These are phyloP conservation scores for Phaeosphaeriaceae sp. DNA, from an alignment of 2,329 filamentous ascomycete species.

Conservation along the genomic window DNA sequence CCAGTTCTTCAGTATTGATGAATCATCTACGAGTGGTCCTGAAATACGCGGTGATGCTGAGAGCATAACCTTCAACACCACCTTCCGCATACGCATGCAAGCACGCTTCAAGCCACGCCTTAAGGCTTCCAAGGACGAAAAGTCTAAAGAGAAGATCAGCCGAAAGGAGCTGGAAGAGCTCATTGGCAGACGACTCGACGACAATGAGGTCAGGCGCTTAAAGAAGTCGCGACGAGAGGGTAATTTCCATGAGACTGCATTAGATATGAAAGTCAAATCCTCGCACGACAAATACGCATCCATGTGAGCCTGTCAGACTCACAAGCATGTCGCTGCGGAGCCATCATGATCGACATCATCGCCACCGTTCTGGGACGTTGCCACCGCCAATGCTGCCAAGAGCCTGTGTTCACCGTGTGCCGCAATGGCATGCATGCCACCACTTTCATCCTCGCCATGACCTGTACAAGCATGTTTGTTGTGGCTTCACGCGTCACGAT, in stretches of 20 bases:
- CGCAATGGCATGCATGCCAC: conserved; percentile 11
- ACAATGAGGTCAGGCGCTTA: conserved; percentile 83
- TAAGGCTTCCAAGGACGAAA: conserved; percentile 81
- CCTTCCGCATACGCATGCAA: conserved; percentile 88
- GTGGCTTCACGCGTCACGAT: conserved; percentile 17
- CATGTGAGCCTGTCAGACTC: conserved; percentile 15
- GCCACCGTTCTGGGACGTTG: conserved; percentile 1
- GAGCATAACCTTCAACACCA: conserved; percentile 70
- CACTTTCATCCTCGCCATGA: conserved; percentile 2
- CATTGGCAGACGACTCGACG: conserved; percentile 75
- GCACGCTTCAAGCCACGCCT: conserved; percentile 88
- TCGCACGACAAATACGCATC: conserved; percentile 64
- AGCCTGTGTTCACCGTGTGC: conserved; percentile 6
- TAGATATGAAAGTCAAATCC: conserved; percentile 87
- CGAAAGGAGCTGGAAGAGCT: conserved; percentile 82
- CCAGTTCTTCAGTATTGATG: conserved; percentile 69
- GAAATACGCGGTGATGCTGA: conserved; percentile 81
- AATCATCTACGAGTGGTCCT: conserved; percentile 49
- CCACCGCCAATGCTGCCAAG: conserved; percentile 16
- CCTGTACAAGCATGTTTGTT: not conserved
- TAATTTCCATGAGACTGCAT: conserved; percentile 83
- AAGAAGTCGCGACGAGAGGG: conserved; percentile 86
- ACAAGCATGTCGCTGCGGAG: not conserved
- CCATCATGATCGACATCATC: not conserved
- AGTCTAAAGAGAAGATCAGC: conserved; percentile 83